Evolutionary conservation across 495 filamentous ascomycete species (phyloP).

Genomic region (Trichoderma virens): DNA sequence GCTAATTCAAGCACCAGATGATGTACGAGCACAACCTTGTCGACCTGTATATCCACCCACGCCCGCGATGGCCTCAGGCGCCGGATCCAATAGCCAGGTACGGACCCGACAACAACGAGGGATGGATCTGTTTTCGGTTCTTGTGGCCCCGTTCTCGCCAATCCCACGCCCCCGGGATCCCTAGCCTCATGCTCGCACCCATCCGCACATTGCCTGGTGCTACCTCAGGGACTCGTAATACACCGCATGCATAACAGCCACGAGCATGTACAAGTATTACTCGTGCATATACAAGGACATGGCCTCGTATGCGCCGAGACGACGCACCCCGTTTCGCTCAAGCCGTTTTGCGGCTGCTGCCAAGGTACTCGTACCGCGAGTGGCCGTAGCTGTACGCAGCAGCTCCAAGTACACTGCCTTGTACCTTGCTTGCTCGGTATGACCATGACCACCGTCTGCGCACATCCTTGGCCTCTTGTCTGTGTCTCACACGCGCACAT

Average conservation of each 20-base stretch:
- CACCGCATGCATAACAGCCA: slow-evolving; percentile 6
- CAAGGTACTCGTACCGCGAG: background rate
- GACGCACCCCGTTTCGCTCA: background rate
- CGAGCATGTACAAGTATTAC: background rate
- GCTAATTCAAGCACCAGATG: too few species aligned
- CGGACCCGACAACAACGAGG: background rate
- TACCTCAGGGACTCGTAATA: background rate
- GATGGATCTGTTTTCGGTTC: slow-evolving; percentile 5
- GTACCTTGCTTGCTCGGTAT: slow-evolving; percentile 5
- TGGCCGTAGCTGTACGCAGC: too few species aligned
- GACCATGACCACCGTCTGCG: slow-evolving; percentile 7
- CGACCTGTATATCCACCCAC: background rate
- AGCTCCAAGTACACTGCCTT: background rate
- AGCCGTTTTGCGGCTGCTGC: background rate
- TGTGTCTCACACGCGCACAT: slow-evolving; percentile 2
- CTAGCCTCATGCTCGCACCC: slow-evolving; percentile 8
- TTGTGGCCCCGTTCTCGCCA: background rate
- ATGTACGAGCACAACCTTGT: too few species aligned
- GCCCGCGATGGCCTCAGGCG: background rate
- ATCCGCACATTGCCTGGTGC: background rate
- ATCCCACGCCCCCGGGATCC: slow-evolving; percentile 6
- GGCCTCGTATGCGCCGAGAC: background rate
- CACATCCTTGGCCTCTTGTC: background rate
- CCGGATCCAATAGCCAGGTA: slow-evolving; percentile 7
- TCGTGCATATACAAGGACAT: slow-evolving; percentile 2